Evolutionary conservation across 768 basidiomycete species (phyloP).

Genomic region (Asterophora parasitica): DNA sequence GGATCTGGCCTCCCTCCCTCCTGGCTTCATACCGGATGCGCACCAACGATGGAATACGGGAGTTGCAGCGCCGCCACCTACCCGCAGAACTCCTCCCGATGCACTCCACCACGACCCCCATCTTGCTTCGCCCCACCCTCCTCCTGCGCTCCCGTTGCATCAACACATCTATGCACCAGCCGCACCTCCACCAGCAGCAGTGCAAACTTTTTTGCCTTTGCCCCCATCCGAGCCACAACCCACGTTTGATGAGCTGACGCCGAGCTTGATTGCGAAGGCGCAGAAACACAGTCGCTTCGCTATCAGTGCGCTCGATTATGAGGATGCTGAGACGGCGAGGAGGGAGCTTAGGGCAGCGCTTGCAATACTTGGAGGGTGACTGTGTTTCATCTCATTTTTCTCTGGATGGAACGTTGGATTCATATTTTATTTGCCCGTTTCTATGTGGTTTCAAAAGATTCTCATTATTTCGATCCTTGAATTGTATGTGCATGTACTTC

Average conservation of each 20-base stretch:
- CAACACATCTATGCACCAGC: slow-evolving; percentile 7
- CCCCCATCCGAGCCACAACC: slow-evolving; percentile 18
- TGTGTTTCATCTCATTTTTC: slow-evolving; percentile 2
- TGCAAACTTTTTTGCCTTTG: slow-evolving; percentile 20
- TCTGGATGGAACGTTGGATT: background rate
- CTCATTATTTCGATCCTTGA: too few relatives aligned
- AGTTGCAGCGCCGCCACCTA: background rate
- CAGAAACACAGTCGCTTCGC: slow-evolving; percentile 95
- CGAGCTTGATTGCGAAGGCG: slow-evolving; percentile 60
- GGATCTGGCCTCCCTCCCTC: slow-evolving; percentile 11
- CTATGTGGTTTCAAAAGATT: background rate
- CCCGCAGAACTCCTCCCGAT: background rate
- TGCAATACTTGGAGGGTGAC: slow-evolving; percentile 52
- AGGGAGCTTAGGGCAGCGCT: slow-evolving; percentile 80
- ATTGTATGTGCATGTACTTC: too few relatives aligned
- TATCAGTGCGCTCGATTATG: slow-evolving; percentile 93
- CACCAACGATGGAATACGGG: slow-evolving; percentile 6
- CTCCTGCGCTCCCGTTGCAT: slow-evolving; percentile 14
- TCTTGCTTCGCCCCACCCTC: background rate
- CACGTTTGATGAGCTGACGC: slow-evolving; percentile 54
- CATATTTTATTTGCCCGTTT: background rate
- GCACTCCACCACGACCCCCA: slow-evolving; percentile 3
- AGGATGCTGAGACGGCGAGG: slow-evolving; percentile 83
- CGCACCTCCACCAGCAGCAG: slow-evolving; percentile 15
- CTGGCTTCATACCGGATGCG: slow-evolving; percentile 16